These are phyloP conservation scores for Pleurotus tuber-regium DNA, from an alignment of 768 basidiomycete species.

Conservation along the genomic window DNA sequence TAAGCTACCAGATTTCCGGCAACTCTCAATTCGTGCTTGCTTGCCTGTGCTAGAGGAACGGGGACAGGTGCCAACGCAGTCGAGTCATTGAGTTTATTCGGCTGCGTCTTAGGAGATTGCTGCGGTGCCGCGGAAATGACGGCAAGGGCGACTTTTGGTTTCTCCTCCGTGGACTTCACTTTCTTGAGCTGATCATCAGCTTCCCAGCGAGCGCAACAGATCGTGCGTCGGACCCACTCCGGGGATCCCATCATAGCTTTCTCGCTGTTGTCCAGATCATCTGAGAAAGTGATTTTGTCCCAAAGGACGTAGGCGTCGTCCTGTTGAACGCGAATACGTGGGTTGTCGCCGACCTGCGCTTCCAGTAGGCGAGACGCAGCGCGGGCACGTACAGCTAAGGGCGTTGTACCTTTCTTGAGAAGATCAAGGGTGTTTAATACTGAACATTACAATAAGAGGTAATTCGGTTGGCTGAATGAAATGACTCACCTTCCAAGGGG, in stretches of 20 bases:
- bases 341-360: conserved; percentile 79
- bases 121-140: conserved; percentile 34
- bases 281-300: conserved; percentile 65
- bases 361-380: conserved; percentile 88
- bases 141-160: conserved; percentile 61
- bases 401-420: conserved; percentile 84
- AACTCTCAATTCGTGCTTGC: conserved; percentile 64
- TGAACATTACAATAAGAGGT: conserved; percentile 25
- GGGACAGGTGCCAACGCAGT: conserved; percentile 54
- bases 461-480: conserved; percentile 11
- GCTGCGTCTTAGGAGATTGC: conserved; percentile 27
- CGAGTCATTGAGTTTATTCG: conserved; percentile 23
- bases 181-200: conserved; percentile 32
- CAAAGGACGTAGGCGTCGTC: conserved; percentile 83
- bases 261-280: conserved; percentile 23
- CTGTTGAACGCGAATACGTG: conserved; percentile 76
- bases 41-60: conserved; percentile 57
- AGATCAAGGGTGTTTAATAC: conserved; percentile 90
- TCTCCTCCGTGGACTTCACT: conserved; percentile 12
- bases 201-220: conserved; percentile 83
- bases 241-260: conserved; percentile 42
- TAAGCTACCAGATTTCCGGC: conserved; percentile 58
- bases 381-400: conserved; percentile 79
- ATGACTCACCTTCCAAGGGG: conserved; percentile 87
- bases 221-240: conserved; percentile 82